Conservation (phyloP, 257 asterid species). For the Cordia subcordata region DNA sequence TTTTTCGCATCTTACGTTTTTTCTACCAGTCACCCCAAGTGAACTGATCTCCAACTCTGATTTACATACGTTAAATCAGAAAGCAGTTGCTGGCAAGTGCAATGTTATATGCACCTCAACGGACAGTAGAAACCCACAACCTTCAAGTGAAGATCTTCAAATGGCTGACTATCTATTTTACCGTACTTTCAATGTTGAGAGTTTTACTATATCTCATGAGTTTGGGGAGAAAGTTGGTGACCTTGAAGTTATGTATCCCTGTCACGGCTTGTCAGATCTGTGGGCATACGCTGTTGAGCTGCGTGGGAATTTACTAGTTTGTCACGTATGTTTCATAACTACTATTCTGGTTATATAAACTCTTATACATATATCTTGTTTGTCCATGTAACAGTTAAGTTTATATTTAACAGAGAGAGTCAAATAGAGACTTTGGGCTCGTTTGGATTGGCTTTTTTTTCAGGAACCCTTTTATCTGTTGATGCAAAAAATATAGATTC, state of each 20-base stretch:
- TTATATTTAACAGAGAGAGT: constrained; percentile 57
- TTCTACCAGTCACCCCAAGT: background rate
- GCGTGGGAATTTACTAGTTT: background rate
- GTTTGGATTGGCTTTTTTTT: too few relatives aligned
- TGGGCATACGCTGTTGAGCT: background rate
- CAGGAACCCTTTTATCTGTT: too few relatives aligned
- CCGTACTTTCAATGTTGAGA: constrained; percentile 71
- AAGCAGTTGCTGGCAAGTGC: constrained; percentile 90
- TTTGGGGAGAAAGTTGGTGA: constrained; percentile 65
- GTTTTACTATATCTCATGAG: constrained; percentile 43
- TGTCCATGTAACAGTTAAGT: constrained; percentile 43
- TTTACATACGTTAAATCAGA: constrained; percentile 39
- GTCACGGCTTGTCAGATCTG: background rate
- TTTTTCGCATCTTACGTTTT: too few relatives aligned
- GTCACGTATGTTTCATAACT: constrained; percentile 7
- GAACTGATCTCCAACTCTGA: constrained; percentile 4
- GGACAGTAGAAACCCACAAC: constrained; percentile 79
- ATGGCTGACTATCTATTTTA: constrained; percentile 67
- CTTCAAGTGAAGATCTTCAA: constrained; percentile 54
- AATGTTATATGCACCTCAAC: constrained; percentile 66
- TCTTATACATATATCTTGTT: constrained; percentile 21
- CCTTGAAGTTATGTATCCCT: constrained; percentile 53
- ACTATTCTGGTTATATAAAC: constrained; percentile 9
- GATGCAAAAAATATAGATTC: constrained; percentile 15
- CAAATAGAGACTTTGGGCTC: constrained; percentile 11